A percentile compares a stretch with the other conserved stretches of the same genome.
phyloP scores from a whole-genome alignment of 192 early-diverging fungal species.

The Gigaspora rosea region DNA sequence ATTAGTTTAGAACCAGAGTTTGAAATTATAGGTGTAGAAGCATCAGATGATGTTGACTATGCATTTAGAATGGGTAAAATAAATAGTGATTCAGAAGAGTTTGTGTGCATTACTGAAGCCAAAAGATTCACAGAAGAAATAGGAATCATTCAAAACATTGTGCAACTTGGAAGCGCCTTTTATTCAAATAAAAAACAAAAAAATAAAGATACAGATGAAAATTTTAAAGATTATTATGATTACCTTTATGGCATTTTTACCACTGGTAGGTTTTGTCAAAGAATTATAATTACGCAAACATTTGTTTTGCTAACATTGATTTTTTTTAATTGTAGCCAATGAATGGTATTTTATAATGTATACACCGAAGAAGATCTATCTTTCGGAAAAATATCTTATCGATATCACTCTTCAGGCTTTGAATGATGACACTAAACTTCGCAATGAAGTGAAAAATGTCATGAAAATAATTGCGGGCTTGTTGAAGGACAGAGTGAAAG shows the following conservation, averaged over 20 bases:
- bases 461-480: conserved; percentile 19
- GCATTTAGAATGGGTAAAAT: background rate
- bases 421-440: background rate
- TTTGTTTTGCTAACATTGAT: background rate
- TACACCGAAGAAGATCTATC: background rate
- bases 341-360: too few relatives aligned
- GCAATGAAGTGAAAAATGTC: background rate
- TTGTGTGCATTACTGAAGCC: background rate
- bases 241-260: conserved; percentile 1
- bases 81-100: background rate
- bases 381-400: background rate
- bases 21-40: background rate
- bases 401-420: background rate
- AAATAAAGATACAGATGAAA: background rate
- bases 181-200: background rate
- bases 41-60: background rate
- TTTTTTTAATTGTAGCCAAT: background rate
- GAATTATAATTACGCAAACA: background rate
- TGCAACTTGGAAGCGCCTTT: background rate
- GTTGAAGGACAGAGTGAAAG: conserved; percentile 1
- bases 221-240: background rate
- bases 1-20: background rate
- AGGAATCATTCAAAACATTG: background rate
- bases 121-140: background rate
- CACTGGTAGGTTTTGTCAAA: background rate